A percentile compares a stretch with the other conserved stretches of the same genome.
Conservation (phyloP, 805 yeast genomes). For the Lipomyces chichibuensis region DNA sequence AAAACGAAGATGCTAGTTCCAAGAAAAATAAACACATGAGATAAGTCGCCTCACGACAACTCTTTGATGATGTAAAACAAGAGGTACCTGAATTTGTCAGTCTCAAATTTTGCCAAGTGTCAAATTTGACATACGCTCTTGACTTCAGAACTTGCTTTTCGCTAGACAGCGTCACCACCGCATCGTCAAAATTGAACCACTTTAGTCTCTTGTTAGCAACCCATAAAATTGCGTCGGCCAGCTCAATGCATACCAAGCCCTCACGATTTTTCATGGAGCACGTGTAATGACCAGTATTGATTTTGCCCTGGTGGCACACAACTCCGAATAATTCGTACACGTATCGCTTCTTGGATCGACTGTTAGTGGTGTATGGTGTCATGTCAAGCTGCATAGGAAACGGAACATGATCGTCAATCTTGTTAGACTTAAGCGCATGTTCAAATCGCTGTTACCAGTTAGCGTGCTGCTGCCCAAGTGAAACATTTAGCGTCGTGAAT, state of each 20-base stretch:
- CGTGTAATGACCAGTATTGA: conserved; percentile 93
- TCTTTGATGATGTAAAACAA: conserved; percentile 34
- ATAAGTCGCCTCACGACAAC: conserved; percentile 10
- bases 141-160: conserved; percentile 67
- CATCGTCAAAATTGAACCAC: conserved; percentile 94
- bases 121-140: conserved; percentile 69
- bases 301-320: conserved; percentile 87
- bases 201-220: conserved; percentile 31
- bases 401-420: conserved; percentile 72
- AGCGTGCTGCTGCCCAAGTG: not conserved
- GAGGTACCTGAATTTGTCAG: conserved; percentile 20
- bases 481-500: not conserved
- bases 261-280: conserved; percentile 72
- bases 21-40: not conserved
- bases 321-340: conserved; percentile 83
- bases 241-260: conserved; percentile 45
- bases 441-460: conserved; percentile 52
- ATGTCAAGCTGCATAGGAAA: conserved; percentile 77
- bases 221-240: too few species aligned
- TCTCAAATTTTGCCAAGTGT: not conserved
- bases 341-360: conserved; percentile 40
- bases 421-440: conserved; percentile 61
- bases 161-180: conserved; percentile 68
- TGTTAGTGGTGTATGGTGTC: conserved; percentile 54
- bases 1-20: not conserved